Base-by-base conservation (phyloP, 441 rosid genomes). In the Bocquillonia castaneifolia region DNA sequence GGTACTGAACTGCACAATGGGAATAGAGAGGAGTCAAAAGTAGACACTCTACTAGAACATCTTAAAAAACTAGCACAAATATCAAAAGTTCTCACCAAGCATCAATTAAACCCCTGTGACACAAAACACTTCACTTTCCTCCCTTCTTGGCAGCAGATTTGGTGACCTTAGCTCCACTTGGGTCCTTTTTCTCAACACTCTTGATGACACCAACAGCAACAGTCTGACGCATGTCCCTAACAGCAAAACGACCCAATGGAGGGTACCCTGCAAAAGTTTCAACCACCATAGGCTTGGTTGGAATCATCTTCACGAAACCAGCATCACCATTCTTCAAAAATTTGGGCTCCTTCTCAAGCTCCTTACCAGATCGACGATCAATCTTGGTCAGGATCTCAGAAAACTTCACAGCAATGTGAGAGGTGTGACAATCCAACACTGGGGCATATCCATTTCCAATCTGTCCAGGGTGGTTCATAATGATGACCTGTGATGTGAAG, bases 161-260 rank as follows among this genome's bases (percentile, higher is more conserved):
- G 59, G 96, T 90, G 2, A 88, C 94, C 85, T 88, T 88, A 31
- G 91, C 92, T 3, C 90, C 87, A 4, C 62, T 29, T 0, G 93
- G 90, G 25, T 89, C 93, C 83, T 89, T 89, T 85, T 89, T 87
- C 76, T 89, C 93, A 2, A 87, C 93, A 0, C 62, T 86, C 87
- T 89, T 89, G 78, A 87, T 89, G 17, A 88, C 92, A 37, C 95
- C 95, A 0, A 89, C 96, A 1, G 96, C 96, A 42, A 64, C 85
- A 0, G 83, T 82, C 71, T 82, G 86, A 0, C 86, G 66, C 85
- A 81, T 81, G 68, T 90, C 96, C 68, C 94, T 84, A 0, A 90
- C 92, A 0, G 96, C 96, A 12, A 90, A 90, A 28, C 96, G 92
- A 0, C 96, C 92, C 0, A 90, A 79, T 0, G 96, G 97, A 4